These are phyloP conservation scores for Entonaema liquescens DNA, from an alignment of 495 filamentous ascomycete genomes.

Conservation along the genomic window DNA sequence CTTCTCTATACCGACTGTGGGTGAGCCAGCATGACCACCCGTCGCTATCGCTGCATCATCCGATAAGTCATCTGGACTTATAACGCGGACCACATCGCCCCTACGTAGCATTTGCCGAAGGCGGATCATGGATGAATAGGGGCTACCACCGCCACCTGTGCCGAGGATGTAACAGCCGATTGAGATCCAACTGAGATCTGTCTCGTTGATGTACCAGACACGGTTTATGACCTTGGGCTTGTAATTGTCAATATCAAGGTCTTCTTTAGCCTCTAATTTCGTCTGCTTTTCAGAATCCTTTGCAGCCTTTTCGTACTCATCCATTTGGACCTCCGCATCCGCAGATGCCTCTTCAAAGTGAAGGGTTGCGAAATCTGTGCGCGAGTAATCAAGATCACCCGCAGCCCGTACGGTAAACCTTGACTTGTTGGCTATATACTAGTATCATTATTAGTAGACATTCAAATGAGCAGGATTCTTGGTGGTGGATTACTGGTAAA, in stretches of 20 bases:
- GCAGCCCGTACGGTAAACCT: conserved; percentile 60
- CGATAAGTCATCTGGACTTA: conserved; percentile 53
- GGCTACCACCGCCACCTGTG: conserved; percentile 65
- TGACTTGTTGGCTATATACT: conserved; percentile 62
- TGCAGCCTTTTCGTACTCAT: conserved; percentile 37
- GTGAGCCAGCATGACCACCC: conserved; percentile 58
- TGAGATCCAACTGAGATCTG: conserved; percentile 65
- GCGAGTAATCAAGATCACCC: conserved; percentile 59
- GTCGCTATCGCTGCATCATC: conserved; percentile 57
- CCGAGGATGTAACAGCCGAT: conserved; percentile 70
- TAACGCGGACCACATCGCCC: conserved; percentile 57
- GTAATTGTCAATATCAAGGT: conserved; percentile 59
- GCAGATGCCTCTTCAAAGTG: conserved; percentile 20
- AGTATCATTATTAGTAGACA: background rate
- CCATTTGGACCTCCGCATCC: conserved; percentile 30
- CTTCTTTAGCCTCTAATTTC: conserved; percentile 22
- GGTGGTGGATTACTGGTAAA: conserved; percentile 32
- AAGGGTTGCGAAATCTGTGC: conserved; percentile 36
- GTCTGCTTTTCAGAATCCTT: conserved; percentile 14
- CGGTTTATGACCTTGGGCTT: conserved; percentile 59
- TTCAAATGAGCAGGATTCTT: background rate
- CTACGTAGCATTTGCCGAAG: conserved; percentile 56
- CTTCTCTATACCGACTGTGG: conserved; percentile 62
- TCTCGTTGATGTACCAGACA: conserved; percentile 63
- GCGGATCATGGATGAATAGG: conserved; percentile 55